These are phyloP conservation scores for Umbelopsis ramanniana DNA, from an alignment of 192 early-diverging fungal species.

Conservation along the genomic window DNA sequence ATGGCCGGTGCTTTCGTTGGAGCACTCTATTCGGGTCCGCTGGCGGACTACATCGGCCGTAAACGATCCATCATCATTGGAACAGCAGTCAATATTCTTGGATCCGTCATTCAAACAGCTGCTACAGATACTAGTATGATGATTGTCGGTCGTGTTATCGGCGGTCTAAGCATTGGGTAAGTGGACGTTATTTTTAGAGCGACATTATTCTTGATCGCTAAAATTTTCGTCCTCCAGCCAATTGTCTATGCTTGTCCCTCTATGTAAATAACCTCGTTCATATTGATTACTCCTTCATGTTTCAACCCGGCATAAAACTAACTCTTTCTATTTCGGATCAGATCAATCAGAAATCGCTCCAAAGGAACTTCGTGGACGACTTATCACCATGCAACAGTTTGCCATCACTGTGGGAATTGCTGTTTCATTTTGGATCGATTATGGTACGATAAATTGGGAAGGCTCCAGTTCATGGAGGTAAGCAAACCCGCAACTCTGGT, in stretches of 20 bases:
- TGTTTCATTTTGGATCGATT: constrained; percentile 53
- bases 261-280: constrained; percentile 34
- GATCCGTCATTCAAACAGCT: constrained; percentile 58
- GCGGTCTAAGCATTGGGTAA: constrained; percentile 56
- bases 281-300: background rate
- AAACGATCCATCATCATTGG: constrained; percentile 49
- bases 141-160: constrained; percentile 56
- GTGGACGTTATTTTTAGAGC: background rate
- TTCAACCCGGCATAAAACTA: background rate
- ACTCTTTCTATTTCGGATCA: constrained; percentile 7
- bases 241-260: constrained; percentile 63
- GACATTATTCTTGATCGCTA: background rate
- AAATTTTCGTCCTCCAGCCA: constrained; percentile 34
- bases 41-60: constrained; percentile 58
- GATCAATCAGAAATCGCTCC: constrained; percentile 82
- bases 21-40: constrained; percentile 63
- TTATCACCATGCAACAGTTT: constrained; percentile 86
- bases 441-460: constrained; percentile 20
- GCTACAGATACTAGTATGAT: constrained; percentile 48
- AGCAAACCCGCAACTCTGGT: constrained; percentile 7
- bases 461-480: constrained; percentile 35
- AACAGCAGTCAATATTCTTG: constrained; percentile 55
- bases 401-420: constrained; percentile 85
- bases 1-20: constrained; percentile 73
- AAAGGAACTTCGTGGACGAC: constrained; percentile 77